A percentile compares a stretch with the other conserved stretches of the same genome.
Conservation (phyloP, 208 protist genomes). For the Crithidia thermophila region DNA sequence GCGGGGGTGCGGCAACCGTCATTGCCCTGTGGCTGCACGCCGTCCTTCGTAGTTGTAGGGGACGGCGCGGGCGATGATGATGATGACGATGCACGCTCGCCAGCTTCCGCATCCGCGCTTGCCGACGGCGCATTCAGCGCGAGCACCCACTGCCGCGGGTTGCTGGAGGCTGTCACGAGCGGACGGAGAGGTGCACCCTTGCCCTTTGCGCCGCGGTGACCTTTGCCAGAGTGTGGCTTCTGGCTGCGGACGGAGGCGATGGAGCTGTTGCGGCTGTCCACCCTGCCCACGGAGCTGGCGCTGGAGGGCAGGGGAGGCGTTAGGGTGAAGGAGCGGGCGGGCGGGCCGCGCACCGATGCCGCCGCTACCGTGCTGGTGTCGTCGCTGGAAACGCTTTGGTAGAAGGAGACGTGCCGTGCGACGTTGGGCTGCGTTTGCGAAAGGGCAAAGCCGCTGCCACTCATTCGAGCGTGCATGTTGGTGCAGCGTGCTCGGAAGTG, state of each 20-base stretch:
- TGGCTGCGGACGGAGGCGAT: neutral
- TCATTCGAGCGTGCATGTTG: neutral
- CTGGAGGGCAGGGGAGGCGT: no score
- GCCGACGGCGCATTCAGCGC: constrained; percentile 24
- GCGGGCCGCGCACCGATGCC: no score
- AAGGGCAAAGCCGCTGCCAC: neutral
- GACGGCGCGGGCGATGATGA: no score
- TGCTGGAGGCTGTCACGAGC: constrained; percentile 9
- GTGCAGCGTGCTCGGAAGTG: neutral
- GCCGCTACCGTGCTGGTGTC: neutral
- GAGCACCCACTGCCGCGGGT: constrained; percentile 44
- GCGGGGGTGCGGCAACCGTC: no score
- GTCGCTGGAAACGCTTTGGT: neutral
- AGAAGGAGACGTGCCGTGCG: neutral
- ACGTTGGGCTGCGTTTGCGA: neutral
- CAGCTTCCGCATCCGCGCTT: neutral
- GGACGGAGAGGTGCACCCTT: no score
- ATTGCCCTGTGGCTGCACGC: neutral
- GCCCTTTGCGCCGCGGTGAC: no score
- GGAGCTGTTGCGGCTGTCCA: no score
- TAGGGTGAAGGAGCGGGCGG: neutral
- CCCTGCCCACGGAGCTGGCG: no score
- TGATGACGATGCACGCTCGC: no score
- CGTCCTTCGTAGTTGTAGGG: no score
- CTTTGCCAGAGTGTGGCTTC: constrained; percentile 4